phyloP scores from a whole-genome alignment of 257 asterid genomes.

The Fraxinus quadrangulata region DNA sequence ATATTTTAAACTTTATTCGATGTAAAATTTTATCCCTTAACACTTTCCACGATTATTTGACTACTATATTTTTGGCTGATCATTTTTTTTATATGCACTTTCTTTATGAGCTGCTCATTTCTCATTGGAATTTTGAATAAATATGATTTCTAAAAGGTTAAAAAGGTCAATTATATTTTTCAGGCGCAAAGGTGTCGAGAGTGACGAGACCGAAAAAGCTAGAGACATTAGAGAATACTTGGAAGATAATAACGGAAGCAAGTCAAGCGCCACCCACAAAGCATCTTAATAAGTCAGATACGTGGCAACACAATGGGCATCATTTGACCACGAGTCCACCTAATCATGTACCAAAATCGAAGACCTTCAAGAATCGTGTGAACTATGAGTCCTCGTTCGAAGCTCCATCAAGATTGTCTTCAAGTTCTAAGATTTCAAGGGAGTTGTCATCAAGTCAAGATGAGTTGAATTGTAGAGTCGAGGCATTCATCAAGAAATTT shows the following conservation, averaged over 20 bases:
- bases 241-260: conserved; percentile 76
- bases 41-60: no score
- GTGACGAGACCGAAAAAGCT: conserved; percentile 50
- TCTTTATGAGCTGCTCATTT: no score
- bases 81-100: no score
- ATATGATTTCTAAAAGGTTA: not conserved
- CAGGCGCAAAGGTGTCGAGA: conserved; percentile 42
- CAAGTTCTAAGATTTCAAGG: conserved; percentile 7
- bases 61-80: no score
- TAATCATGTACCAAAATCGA: conserved; percentile 40
- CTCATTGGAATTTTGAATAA: not conserved
- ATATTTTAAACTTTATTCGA: no score
- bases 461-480: conserved; percentile 41
- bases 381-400: conserved; percentile 26
- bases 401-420: not conserved
- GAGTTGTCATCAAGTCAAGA: conserved; percentile 40
- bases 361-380: conserved; percentile 53
- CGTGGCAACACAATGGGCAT: conserved; percentile 37
- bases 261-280: conserved; percentile 59
- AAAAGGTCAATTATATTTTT: not conserved
- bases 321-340: conserved; percentile 11
- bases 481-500: conserved; percentile 42
- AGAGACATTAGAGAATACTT: conserved; percentile 70
- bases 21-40: no score
- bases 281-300: conserved; percentile 54